Base-by-base conservation (phyloP, 768 basidiomycete genomes). In the Gelatoporia subvermispora region DNA sequence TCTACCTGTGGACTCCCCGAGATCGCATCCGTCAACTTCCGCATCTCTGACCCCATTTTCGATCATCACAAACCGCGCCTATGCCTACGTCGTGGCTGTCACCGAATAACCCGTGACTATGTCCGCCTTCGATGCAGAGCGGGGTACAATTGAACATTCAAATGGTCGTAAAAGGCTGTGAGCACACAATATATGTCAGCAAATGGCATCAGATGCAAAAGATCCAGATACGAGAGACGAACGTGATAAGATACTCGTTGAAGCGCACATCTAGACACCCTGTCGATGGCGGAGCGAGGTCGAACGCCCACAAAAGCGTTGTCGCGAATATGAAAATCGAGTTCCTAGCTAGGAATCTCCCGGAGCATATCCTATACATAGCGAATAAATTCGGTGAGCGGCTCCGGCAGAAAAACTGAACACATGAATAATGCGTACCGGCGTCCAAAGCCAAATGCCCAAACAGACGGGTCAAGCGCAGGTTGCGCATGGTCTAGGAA, bases 311-410 rank as follows among this genome's bases (percentile, higher is more conserved):
- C 13, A 54, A 37, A 2, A 51, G 5, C 3, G 44, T 49, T 2
- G 50, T 24, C 23, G 55, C 48, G 25, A 52, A 35, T 37, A 58
- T 52, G 51, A 58, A 55, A 4, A 58, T 20, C 0, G 53, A 49
- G 31, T 52, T 47, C 49, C 52, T 41, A 7, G 41, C 57, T 18
- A 58, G 51, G 20, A 21, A 25, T 28, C 37, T 55, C 16, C 57
- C 57, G 10, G 54, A 48, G 17, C 55, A 53, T 37, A 50, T n/a
- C 35, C 54, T 48, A 20, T 1, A 10, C 5, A 35, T n/a, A n/a
- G 15, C 9, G 3, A 36, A 5, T 35, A 9, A 4, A 16, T 15
- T 21, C 18, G 15, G 18, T 8, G 4, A 3, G 25, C 41, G 11
- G 23, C 9, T 45, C 35, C 10, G 20, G 10, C 16, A 9, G 22